Conservation (phyloP, 768 basidiomycete genomes). For the Kwoniella mangroviensis region DNA sequence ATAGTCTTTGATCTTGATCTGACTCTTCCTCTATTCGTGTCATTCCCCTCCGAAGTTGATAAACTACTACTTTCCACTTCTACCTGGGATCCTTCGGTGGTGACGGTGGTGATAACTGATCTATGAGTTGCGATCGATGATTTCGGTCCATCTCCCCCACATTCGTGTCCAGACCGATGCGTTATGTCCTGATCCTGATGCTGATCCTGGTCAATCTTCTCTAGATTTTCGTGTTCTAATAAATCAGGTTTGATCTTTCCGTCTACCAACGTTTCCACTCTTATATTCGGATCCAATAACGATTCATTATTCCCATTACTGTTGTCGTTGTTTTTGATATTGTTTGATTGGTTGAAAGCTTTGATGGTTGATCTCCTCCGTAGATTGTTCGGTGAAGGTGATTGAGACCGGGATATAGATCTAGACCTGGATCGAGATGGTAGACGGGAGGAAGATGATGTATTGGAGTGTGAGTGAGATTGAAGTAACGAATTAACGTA, state of each 20-base stretch:
- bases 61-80: too few relatives aligned
- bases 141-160: not conserved
- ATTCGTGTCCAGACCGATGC: not conserved
- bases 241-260: not conserved
- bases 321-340: too few relatives aligned
- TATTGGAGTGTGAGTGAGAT: not conserved
- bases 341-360: not conserved
- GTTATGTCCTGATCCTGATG: not conserved
- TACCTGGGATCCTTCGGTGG: not conserved
- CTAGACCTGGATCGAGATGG: not conserved
- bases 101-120: not conserved
- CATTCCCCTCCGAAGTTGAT: too few relatives aligned
- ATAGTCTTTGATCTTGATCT: not conserved
- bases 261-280: not conserved
- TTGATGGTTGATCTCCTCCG: slow-evolving; percentile 1
- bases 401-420: not conserved
- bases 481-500: not conserved
- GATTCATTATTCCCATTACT: not conserved
- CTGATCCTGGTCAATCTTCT: not conserved
- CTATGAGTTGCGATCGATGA: not conserved
- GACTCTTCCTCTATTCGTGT: not conserved
- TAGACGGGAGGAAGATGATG: not conserved
- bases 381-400: not conserved
- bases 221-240: not conserved
- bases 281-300: not conserved